A percentile compares a stretch with the other conserved stretches of the same genome.
phyloP scores from a whole-genome alignment of 2,329 filamentous ascomycete species.

The Colletotrichum eleusines region DNA sequence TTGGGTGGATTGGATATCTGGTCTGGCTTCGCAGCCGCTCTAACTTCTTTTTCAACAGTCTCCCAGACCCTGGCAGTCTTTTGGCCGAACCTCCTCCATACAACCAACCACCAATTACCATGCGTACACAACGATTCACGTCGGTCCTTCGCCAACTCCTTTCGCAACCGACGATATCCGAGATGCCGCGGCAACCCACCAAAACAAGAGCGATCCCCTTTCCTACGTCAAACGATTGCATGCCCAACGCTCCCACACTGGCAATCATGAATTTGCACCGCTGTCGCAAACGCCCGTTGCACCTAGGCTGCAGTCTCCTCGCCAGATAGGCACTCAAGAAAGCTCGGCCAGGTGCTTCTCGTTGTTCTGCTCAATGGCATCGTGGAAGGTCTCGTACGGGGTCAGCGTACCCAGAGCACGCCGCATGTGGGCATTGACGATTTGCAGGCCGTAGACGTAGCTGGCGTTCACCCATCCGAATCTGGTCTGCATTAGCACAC shows the following conservation, averaged over 20 bases:
- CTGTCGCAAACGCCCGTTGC: neutral
- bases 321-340: constrained; percentile 38
- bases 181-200: constrained; percentile 22
- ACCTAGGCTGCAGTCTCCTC: neutral
- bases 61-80: constrained; percentile 21
- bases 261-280: constrained; percentile 32
- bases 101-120: constrained; percentile 8
- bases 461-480: constrained; percentile 99
- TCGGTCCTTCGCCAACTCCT: constrained; percentile 25
- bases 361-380: constrained; percentile 70
- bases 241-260: neutral
- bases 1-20: constrained; percentile 39
- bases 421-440: constrained; percentile 89
- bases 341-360: constrained; percentile 65
- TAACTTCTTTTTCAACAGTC: constrained; percentile 35
- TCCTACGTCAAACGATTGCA: neutral
- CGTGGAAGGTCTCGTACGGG: constrained; percentile 84
- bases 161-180: constrained; percentile 9
- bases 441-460: constrained; percentile 92
- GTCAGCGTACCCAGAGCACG: constrained; percentile 90
- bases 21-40: constrained; percentile 39
- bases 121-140: constrained; percentile 10
- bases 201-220: constrained; percentile 5
- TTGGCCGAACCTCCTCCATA: constrained; percentile 6
- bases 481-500: constrained; percentile 61